Conservation (phyloP, 2,329 filamentous ascomycete genomes). For the Talaromyces sp. region DNA sequence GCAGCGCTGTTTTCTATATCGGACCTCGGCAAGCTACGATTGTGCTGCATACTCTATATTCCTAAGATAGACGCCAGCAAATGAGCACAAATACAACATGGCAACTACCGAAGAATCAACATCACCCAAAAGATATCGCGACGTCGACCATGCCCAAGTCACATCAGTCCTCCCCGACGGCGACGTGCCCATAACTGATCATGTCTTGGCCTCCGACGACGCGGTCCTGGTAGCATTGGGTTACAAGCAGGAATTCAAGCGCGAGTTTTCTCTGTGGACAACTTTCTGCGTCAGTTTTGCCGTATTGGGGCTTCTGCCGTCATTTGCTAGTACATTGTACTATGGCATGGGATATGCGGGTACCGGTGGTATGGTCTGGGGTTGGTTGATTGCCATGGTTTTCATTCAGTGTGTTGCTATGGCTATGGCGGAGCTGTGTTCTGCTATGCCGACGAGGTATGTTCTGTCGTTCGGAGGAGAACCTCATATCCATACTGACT, state of each 20-base stretch:
- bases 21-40: background rate
- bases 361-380: conserved; percentile 69
- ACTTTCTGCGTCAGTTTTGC: conserved; percentile 74
- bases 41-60: background rate
- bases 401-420: conserved; percentile 70
- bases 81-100: background rate
- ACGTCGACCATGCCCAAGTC: conserved; percentile 34
- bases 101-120: conserved; percentile 19
- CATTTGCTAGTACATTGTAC: conserved; percentile 68
- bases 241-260: conserved; percentile 63
- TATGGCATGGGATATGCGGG: conserved; percentile 64
- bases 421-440: conserved; percentile 70
- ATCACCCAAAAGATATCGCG: conserved; percentile 22
- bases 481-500: too few species aligned
- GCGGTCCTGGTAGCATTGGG: conserved; percentile 44
- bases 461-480: conserved; percentile 8
- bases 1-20: background rate
- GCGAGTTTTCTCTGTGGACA: conserved; percentile 72
- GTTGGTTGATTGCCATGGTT: conserved; percentile 70
- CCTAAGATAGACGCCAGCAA: background rate
- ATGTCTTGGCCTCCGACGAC: conserved; percentile 42
- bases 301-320: conserved; percentile 68
- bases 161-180: conserved; percentile 39
- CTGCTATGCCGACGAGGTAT: conserved; percentile 67
- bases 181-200: conserved; percentile 38